Conservation (phyloP, 345 rosid species). For the Pseudoturritis turrita region DNA sequence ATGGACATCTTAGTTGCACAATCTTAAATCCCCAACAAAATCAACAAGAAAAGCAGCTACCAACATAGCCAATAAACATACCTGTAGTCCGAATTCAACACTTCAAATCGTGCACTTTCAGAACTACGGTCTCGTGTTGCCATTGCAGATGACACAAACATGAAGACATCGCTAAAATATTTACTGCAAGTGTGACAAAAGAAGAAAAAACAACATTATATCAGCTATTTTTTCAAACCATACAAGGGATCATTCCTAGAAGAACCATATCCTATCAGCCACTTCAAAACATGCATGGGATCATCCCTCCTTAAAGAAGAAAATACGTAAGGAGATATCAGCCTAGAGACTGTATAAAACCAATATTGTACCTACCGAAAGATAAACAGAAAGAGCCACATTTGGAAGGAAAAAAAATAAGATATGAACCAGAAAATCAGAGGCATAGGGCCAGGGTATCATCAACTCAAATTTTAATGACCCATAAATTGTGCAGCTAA, state of each 20-base stretch:
- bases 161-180: slow-evolving; percentile 75
- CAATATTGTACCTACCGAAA: neutral
- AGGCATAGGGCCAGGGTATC: neutral
- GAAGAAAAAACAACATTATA: neutral
- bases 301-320: slow-evolving; percentile 15
- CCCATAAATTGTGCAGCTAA: slow-evolving; percentile 8
- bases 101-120: slow-evolving; percentile 93
- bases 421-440: neutral
- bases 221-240: slow-evolving; percentile 18
- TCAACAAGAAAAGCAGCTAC: neutral
- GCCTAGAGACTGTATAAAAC: slow-evolving; percentile 1
- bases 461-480: neutral
- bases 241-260: neutral
- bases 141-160: slow-evolving; percentile 89
- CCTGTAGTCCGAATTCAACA: slow-evolving; percentile 80
- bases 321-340: neutral
- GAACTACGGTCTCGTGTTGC: slow-evolving; percentile 86
- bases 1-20: slow-evolving; percentile 5
- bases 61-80: slow-evolving; percentile 24
- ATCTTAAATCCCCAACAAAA: slow-evolving; percentile 3
- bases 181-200: slow-evolving; percentile 55
- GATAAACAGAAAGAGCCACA: slow-evolving; percentile 11
- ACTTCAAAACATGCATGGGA: neutral
- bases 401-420: neutral
- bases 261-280: slow-evolving; percentile 4